Evolutionary conservation across 2,329 filamentous ascomycete genomes (phyloP).

Genomic region (Phoma herbarum): DNA sequence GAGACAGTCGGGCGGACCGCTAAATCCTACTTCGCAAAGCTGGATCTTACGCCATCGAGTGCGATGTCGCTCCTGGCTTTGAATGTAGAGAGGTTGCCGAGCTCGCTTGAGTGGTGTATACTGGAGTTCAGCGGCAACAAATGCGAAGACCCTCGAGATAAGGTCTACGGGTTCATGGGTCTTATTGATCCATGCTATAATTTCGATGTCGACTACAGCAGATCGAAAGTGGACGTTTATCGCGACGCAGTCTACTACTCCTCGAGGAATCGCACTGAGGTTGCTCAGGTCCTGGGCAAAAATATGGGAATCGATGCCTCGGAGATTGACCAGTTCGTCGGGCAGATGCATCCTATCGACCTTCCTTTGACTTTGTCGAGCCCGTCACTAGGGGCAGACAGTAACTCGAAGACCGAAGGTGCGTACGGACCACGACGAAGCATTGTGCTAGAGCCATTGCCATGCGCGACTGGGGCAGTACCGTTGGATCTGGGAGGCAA

Average conservation of each 20-base stretch:
- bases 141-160: not conserved
- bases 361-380: too few relatives aligned
- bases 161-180: conserved; percentile 1
- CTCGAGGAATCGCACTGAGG: not conserved
- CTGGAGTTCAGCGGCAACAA: not conserved
- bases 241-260: not conserved
- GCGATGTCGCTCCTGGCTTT: not conserved
- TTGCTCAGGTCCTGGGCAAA: not conserved
- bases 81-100: not conserved
- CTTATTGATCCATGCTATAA: not conserved
- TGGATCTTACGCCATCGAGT: not conserved
- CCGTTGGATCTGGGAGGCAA: too few relatives aligned
- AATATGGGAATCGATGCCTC: too few relatives aligned
- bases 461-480: too few relatives aligned
- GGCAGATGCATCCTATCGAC: too few relatives aligned
- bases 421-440: too few relatives aligned
- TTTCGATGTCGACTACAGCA: not conserved
- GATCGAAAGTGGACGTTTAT: not conserved
- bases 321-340: too few relatives aligned
- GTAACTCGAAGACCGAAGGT: too few relatives aligned
- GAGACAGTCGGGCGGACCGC: not conserved
- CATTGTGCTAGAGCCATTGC: too few relatives aligned
- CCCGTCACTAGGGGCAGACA: too few relatives aligned
- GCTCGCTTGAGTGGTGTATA: not conserved
- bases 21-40: not conserved